Percentiles rank a stretch among this genome's conserved stretches.
These are phyloP conservation scores for Tetracentron sinense DNA, from an alignment of 164 flowering plant genomes.

Conservation along the genomic window DNA sequence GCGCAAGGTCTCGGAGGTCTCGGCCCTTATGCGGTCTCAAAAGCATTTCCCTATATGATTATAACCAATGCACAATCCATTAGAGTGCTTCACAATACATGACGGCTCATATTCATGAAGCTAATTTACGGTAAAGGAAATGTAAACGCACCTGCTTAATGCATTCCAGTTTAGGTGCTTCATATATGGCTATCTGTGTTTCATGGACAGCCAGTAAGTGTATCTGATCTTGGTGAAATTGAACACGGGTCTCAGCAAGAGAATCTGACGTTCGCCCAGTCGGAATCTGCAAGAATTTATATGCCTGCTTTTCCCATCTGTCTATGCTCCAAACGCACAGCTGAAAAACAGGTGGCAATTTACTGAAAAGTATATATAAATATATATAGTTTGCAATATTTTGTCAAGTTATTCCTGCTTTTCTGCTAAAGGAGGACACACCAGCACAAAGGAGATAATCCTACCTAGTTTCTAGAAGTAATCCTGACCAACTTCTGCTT, in stretches of 20 bases:
- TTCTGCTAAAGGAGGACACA: no score
- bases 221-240: constrained; percentile 37
- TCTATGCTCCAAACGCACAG: constrained; percentile 40
- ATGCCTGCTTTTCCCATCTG: constrained; percentile 38
- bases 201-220: constrained; percentile 36
- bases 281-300: constrained; percentile 34
- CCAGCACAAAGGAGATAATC: no score
- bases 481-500: no score
- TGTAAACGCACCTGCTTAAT: constrained; percentile 49
- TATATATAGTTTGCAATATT: neutral
- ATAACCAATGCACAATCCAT: neutral
- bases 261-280: constrained; percentile 17
- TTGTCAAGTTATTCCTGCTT: neutral
- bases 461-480: no score
- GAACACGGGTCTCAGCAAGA: constrained; percentile 32
- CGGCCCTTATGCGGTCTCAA: no score
- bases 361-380: neutral
- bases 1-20: no score
- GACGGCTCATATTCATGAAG: no score
- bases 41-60: no score
- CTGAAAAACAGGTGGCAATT: constrained; percentile 19
- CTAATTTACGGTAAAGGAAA: no score
- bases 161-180: constrained; percentile 22
- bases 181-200: constrained; percentile 35
- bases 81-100: neutral